phyloP scores from a whole-genome alignment of 75 land plant species.

The Larix kaempferi region DNA sequence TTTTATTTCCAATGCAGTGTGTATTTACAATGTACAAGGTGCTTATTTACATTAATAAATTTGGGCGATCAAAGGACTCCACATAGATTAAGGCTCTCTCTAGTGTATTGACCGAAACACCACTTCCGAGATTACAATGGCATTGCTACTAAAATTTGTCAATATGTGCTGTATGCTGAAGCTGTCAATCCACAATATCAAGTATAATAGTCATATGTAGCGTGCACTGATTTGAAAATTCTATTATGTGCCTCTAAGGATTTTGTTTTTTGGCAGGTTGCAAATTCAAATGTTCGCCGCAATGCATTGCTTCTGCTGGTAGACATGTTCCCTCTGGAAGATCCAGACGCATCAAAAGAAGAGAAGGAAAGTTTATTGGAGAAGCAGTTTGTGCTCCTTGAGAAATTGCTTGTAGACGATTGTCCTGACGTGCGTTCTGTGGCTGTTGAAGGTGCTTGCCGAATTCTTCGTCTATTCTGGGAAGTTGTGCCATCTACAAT shows the following conservation, averaged over 20 bases:
- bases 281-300: slow-evolving; percentile 85
- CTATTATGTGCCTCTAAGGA: background rate
- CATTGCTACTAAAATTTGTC: no score
- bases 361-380: slow-evolving; percentile 68
- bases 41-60: no score
- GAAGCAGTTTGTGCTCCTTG: slow-evolving; percentile 73
- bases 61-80: no score
- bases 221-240: background rate
- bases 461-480: slow-evolving; percentile 81
- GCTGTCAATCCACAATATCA: background rate
- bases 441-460: slow-evolving; percentile 82
- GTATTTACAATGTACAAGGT: no score
- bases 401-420: slow-evolving; percentile 68
- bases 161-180: no score
- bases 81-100: no score
- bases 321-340: slow-evolving; percentile 85
- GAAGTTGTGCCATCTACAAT: slow-evolving; percentile 73
- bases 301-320: slow-evolving; percentile 82
- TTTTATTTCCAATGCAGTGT: no score
- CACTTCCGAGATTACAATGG: no score
- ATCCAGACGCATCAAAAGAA: slow-evolving; percentile 82
- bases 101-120: no score
- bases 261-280: slow-evolving; percentile 50
- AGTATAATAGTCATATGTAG: background rate
- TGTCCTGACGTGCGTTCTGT: slow-evolving; percentile 72